Percentiles rank a stretch among this genome's conserved stretches.
phyloP scores from a whole-genome alignment of 169 alveolate species.

The Plasmodium vinckei region DNA sequence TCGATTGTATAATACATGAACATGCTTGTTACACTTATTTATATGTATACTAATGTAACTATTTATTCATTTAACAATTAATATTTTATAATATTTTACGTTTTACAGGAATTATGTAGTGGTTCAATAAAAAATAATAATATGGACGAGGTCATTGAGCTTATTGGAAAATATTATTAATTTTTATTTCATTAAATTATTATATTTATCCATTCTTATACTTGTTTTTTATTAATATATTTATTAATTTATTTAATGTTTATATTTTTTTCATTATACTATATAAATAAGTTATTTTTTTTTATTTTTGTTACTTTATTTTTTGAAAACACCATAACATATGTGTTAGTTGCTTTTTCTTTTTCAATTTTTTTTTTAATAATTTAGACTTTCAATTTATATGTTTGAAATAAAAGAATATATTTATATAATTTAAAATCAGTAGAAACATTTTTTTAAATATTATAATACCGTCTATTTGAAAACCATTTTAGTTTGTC shows the following conservation, averaged over 20 bases:
- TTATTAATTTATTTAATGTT: background rate
- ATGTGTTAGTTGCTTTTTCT: background rate
- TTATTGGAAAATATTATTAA: constrained; percentile 38
- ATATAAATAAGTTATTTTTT: background rate
- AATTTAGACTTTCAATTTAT: constrained; percentile 3
- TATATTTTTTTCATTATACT: constrained; percentile 2
- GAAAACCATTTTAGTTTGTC: background rate
- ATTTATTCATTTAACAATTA: too few relatives aligned
- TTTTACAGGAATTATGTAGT: constrained; percentile 47
- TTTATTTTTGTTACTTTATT: constrained; percentile 4
- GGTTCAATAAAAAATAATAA: constrained; percentile 50
- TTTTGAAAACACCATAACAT: background rate
- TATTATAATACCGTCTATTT: background rate
- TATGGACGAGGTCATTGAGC: constrained; percentile 42
- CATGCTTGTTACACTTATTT: background rate
- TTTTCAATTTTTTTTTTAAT: constrained; percentile 3
- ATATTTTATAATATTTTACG: background rate
- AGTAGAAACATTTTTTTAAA: background rate
- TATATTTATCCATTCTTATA: background rate
- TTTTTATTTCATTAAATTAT: constrained; percentile 2
- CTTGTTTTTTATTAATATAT: background rate
- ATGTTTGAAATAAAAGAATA: background rate
- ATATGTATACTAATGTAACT: background rate
- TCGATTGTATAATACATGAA: background rate
- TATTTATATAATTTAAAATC: background rate